These are phyloP conservation scores for Tricholoma saponaceum DNA, from an alignment of 768 basidiomycete species.

Conservation along the genomic window DNA sequence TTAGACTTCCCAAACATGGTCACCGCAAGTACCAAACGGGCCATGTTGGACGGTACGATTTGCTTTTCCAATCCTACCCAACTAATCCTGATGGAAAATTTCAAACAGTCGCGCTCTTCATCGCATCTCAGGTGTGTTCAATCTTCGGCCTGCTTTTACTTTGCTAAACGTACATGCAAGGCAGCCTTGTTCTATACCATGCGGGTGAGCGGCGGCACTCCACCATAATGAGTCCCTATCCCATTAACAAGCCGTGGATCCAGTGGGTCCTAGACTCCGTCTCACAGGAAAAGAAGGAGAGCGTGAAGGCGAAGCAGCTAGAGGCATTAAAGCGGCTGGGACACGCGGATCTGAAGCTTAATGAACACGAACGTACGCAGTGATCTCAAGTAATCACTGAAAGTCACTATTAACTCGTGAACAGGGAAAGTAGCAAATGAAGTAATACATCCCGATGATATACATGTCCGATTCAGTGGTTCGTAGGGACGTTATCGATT, in stretches of 20 bases:
- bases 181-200: constrained; percentile 77
- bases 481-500: constrained; percentile 11
- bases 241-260: background rate
- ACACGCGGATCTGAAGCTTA: constrained; percentile 69
- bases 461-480: constrained; percentile 73
- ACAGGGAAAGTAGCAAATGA: constrained; percentile 85
- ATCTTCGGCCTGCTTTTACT: constrained; percentile 4
- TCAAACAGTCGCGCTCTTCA: constrained; percentile 43
- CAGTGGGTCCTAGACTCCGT: constrained; percentile 68
- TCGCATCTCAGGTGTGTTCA: constrained; percentile 46
- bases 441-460: constrained; percentile 90
- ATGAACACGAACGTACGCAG: constrained; percentile 85
- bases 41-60: constrained; percentile 16
- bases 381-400: background rate
- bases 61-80: background rate
- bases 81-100: constrained; percentile 6
- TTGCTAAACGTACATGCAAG: constrained; percentile 38
- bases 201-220: constrained; percentile 39
- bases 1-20: constrained; percentile 5
- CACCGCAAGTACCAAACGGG: constrained; percentile 14
- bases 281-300: constrained; percentile 50
- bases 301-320: constrained; percentile 63
- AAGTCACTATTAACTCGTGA: constrained; percentile 5
- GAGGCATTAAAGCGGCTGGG: constrained; percentile 70
- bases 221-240: background rate